A percentile compares a stretch with the other conserved stretches of the same genome.
Conservation (phyloP, 768 basidiomycete genomes). For the Filobasidium floriforme region DNA sequence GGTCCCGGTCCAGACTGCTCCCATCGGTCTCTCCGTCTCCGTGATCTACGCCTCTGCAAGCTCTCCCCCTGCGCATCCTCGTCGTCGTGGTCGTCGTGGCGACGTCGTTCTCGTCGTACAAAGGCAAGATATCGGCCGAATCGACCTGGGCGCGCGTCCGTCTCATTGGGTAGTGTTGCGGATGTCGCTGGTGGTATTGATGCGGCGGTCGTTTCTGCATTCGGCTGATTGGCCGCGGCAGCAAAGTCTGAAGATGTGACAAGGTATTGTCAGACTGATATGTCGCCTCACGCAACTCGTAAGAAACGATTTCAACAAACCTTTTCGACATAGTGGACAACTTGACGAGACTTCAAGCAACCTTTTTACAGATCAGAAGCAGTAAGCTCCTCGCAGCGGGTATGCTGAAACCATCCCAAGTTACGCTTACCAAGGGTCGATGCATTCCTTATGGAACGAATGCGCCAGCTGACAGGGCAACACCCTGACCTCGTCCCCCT, state of each 20-base stretch:
- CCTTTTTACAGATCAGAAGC: constrained; percentile 50
- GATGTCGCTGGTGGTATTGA: constrained; percentile 3
- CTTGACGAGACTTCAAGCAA: constrained; percentile 78
- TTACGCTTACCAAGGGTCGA: constrained; percentile 57
- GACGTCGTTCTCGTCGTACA: constrained; percentile 34
- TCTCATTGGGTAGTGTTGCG: constrained; percentile 17
- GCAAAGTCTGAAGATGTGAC: constrained; percentile 11
- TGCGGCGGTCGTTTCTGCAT: constrained; percentile 13
- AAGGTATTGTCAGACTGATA: neutral
- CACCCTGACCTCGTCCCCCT: constrained; percentile 82
- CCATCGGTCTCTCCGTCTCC: constrained; percentile 4
- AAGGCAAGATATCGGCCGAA: constrained; percentile 41
- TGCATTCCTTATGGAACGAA: constrained; percentile 78
- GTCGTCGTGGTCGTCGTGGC: neutral
- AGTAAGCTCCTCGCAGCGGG: constrained; percentile 3
- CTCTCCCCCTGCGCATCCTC: neutral
- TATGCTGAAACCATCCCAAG: neutral
- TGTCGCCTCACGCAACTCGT: neutral
- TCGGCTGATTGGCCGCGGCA: constrained; percentile 3
- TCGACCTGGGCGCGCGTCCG: constrained; percentile 19
- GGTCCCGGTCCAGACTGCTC: constrained; percentile 6
- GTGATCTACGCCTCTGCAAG: neutral
- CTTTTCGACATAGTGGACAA: constrained; percentile 87
- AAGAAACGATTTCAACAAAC: constrained; percentile 46
- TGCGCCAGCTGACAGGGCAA: constrained; percentile 88